A percentile compares a stretch with the other conserved stretches of the same genome.
Evolutionary conservation across 2,329 filamentous ascomycete genomes (phyloP).

Genomic region (Phaeoacremonium minimum): DNA sequence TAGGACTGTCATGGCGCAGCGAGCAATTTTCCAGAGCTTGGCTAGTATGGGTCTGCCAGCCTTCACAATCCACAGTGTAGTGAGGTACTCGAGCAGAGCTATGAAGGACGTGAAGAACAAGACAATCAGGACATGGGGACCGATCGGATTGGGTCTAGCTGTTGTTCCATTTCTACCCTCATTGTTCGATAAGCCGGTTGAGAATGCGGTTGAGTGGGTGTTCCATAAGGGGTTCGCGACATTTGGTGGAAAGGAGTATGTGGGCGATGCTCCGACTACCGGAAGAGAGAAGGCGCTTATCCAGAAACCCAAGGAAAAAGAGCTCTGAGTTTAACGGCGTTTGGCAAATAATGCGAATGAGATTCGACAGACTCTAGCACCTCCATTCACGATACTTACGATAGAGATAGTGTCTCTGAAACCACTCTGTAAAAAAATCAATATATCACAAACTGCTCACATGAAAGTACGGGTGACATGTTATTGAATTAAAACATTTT

Average conservation of each 20-base stretch:
- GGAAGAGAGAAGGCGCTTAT: slow-evolving; percentile 45
- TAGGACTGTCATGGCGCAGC: slow-evolving; percentile 83
- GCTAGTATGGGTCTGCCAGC: slow-evolving; percentile 93
- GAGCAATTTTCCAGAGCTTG: slow-evolving; percentile 83
- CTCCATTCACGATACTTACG: too few species aligned
- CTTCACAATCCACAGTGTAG: slow-evolving; percentile 89
- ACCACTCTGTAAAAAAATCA: too few species aligned
- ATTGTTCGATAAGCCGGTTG: slow-evolving; percentile 88
- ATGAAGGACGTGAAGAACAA: slow-evolving; percentile 78
- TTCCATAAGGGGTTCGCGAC: slow-evolving; percentile 80
- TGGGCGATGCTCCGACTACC: slow-evolving; percentile 49
- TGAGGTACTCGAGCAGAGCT: slow-evolving; percentile 82
- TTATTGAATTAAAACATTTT: too few species aligned
- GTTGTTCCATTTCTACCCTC: slow-evolving; percentile 80
- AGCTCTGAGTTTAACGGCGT: slow-evolving; percentile 25
- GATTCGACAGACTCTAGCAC: too few species aligned
- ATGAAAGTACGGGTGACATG: too few species aligned
- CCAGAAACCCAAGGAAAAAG: slow-evolving; percentile 36
- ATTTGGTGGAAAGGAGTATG: slow-evolving; percentile 59
- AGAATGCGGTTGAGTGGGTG: slow-evolving; percentile 82
- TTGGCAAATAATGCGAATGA: too few species aligned
- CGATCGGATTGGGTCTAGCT: slow-evolving; percentile 77
- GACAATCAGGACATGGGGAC: slow-evolving; percentile 75
- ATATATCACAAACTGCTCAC: too few species aligned
- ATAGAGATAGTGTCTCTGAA: too few species aligned